phyloP scores from a whole-genome alignment of 371 early-diverging fungal genomes.

The Lichtheimia corymbifera region DNA sequence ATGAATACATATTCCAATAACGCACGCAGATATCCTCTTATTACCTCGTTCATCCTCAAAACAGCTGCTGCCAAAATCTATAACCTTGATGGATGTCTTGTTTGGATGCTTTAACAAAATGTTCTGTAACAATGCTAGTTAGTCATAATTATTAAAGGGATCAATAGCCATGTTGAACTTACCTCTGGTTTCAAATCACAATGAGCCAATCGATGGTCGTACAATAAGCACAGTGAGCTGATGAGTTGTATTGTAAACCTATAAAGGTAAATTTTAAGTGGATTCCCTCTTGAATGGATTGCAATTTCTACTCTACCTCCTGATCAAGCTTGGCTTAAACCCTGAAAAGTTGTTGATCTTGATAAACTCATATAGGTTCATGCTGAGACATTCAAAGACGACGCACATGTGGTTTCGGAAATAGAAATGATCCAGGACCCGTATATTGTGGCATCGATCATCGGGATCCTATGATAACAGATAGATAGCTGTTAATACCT shows the following conservation, averaged over 20 bases:
- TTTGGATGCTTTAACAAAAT: slow-evolving; percentile 65
- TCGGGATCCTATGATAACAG: slow-evolving; percentile 72
- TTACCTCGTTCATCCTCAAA: slow-evolving; percentile 73
- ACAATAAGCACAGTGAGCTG: slow-evolving; percentile 81
- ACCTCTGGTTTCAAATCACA: slow-evolving; percentile 98
- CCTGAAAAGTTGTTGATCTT: slow-evolving; percentile 90
- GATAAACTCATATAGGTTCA: slow-evolving; percentile 93
- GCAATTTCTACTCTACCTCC: slow-evolving; percentile 42
- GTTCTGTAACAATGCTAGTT: slow-evolving; percentile 36
- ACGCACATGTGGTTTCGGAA: slow-evolving; percentile 92
- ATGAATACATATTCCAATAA: background rate
- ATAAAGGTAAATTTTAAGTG: slow-evolving; percentile 73
- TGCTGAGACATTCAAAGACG: slow-evolving; percentile 91
- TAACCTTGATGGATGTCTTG: slow-evolving; percentile 89
- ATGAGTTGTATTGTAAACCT: slow-evolving; percentile 87
- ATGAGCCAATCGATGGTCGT: slow-evolving; percentile 88
- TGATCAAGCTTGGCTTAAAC: slow-evolving; percentile 79
- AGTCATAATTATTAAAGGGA: no score
- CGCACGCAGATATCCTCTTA: background rate
- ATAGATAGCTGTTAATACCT: slow-evolving; percentile 67
- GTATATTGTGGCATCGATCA: slow-evolving; percentile 80
- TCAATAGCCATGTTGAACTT: background rate
- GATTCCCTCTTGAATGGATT: background rate
- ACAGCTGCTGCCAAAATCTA: slow-evolving; percentile 98
- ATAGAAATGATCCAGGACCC: slow-evolving; percentile 85